These are phyloP conservation scores for Xylaria polymorpha DNA, from an alignment of 2,329 filamentous ascomycete species.

Conservation along the genomic window DNA sequence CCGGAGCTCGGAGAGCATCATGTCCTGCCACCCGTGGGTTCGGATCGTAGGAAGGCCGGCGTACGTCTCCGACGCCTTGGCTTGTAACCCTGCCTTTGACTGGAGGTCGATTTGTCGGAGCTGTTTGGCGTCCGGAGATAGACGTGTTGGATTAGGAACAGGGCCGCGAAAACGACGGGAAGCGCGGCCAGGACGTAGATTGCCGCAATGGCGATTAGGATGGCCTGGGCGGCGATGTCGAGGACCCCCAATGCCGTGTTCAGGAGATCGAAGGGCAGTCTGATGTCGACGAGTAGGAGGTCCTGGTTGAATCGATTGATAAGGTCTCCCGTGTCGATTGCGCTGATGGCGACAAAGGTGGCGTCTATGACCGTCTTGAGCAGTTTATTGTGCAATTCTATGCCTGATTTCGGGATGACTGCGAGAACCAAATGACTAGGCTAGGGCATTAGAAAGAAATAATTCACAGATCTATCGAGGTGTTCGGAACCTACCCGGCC, in stretches of 20 bases:
- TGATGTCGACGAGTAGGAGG: conserved; percentile 42
- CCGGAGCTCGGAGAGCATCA: conserved; percentile 49
- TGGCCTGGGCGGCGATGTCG: conserved; percentile 53
- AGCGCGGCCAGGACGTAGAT: conserved; percentile 54
- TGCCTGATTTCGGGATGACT: conserved; percentile 55
- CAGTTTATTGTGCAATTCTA: conserved; percentile 59
- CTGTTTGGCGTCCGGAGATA: conserved; percentile 62
- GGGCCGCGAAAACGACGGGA: conserved; percentile 52
- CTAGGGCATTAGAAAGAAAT: conserved; percentile 53
- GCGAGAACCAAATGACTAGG: conserved; percentile 62
- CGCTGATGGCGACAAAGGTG: conserved; percentile 41
- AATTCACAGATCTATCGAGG: background rate
- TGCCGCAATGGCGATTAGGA: conserved; percentile 55
- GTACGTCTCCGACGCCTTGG: conserved; percentile 58
- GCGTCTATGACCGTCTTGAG: conserved; percentile 57
- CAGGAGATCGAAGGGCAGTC: conserved; percentile 36
- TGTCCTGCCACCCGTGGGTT: conserved; percentile 58
- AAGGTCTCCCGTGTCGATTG: conserved; percentile 43
- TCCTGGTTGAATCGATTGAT: conserved; percentile 48
- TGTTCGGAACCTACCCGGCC: conserved; percentile 24
- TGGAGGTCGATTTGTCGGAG: conserved; percentile 61
- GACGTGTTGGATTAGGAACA: conserved; percentile 56
- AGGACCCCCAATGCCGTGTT: conserved; percentile 39
- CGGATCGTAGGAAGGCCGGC: conserved; percentile 57
- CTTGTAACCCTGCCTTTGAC: conserved; percentile 59